Evolutionary conservation across 2,329 filamentous ascomycete species (phyloP).

Genomic region (Hypoxylon sp.): DNA sequence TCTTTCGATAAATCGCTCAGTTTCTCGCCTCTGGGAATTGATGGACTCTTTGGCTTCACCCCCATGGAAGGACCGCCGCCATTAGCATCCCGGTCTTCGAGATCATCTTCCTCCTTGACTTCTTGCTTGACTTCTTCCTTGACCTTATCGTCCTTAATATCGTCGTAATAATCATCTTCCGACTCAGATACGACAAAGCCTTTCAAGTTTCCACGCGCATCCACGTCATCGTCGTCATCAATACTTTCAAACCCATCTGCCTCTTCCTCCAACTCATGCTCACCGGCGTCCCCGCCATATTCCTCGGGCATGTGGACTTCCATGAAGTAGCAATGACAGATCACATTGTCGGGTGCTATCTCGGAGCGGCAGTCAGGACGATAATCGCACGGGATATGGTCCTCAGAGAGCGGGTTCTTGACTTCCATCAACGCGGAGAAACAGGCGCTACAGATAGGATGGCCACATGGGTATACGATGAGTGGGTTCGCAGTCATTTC

Average conservation of each 20-base stretch:
- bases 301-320: constrained; percentile 38
- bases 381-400: constrained; percentile 31
- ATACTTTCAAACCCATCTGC: constrained; percentile 22
- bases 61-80: background rate
- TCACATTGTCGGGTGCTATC: constrained; percentile 41
- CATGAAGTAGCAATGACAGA: constrained; percentile 44
- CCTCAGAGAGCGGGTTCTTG: constrained; percentile 17
- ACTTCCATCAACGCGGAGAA: constrained; percentile 43
- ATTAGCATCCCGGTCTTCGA: background rate
- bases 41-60: background rate
- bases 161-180: constrained; percentile 28
- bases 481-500: constrained; percentile 41
- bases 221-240: constrained; percentile 37
- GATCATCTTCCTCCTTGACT: background rate
- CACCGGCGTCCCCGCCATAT: constrained; percentile 8
- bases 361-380: constrained; percentile 26
- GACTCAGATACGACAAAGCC: constrained; percentile 42
- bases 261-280: constrained; percentile 25
- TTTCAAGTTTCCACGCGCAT: constrained; percentile 41
- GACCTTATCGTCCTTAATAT: constrained; percentile 11
- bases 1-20: constrained; percentile 10
- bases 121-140: constrained; percentile 11
- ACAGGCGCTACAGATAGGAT: constrained; percentile 46
- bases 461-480: constrained; percentile 50
- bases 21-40: constrained; percentile 2